Evolutionary conservation across 805 yeast species (phyloP).

Genomic region (Barnettozyma vustinii): DNA sequence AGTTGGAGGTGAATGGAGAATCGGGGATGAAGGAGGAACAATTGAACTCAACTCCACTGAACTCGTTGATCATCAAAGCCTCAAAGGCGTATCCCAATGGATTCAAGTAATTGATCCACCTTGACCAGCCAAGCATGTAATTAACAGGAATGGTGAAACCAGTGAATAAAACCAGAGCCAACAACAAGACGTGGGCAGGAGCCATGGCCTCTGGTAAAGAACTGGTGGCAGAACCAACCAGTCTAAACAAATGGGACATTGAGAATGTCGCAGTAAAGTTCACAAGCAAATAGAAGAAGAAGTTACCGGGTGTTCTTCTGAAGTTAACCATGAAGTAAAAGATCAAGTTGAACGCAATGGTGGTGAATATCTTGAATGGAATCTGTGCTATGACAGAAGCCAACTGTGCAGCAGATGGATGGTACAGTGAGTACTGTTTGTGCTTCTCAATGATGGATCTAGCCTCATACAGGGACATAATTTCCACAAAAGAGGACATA

Average conservation of each 20-base stretch:
- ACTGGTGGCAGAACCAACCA: conserved; percentile 44
- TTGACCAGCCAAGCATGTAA: conserved; percentile 56
- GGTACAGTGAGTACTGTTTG: conserved; percentile 50
- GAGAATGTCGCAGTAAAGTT: conserved; percentile 38
- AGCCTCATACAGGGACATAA: conserved; percentile 28
- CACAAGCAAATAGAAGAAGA: conserved; percentile 47
- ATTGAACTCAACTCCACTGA: conserved; percentile 37
- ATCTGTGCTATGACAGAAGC: conserved; percentile 57
- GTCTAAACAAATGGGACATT: conserved; percentile 54
- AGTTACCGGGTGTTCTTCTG: conserved; percentile 46
- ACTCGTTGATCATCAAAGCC: conserved; percentile 54
- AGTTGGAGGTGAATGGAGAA: conserved; percentile 12
- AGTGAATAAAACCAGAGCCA: conserved; percentile 44
- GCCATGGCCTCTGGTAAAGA: conserved; percentile 52
- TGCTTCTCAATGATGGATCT: conserved; percentile 58
- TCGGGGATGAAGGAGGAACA: conserved; percentile 47
- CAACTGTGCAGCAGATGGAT: conserved; percentile 59
- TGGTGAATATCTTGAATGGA: conserved; percentile 42
- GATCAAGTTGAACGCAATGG: conserved; percentile 42
- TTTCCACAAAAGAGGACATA: conserved; percentile 54
- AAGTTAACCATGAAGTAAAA: conserved; percentile 51
- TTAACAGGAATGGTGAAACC: conserved; percentile 57
- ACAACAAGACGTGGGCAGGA: conserved; percentile 48
- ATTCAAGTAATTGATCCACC: conserved; percentile 58
- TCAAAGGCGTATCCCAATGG: conserved; percentile 57